These are phyloP conservation scores for Ilyonectria sp. DNA, from an alignment of 2,329 filamentous ascomycete species.

Conservation along the genomic window DNA sequence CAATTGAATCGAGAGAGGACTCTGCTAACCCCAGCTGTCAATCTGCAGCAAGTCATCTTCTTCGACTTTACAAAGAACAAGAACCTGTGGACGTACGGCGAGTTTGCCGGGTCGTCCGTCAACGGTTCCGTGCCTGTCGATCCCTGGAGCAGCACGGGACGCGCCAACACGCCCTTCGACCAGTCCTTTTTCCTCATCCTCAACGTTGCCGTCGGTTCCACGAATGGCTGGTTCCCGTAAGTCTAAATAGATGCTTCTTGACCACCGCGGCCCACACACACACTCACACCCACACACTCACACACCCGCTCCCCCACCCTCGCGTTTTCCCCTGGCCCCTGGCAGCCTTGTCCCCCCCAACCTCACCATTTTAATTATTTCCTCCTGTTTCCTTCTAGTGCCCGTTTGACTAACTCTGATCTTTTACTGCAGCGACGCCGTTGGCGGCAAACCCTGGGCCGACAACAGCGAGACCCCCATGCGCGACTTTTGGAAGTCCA, in stretches of 20 bases:
- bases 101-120: constrained; percentile 56
- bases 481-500: constrained; percentile 58
- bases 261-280: neutral
- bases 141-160: constrained; percentile 59
- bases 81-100: constrained; percentile 52
- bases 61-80: constrained; percentile 54
- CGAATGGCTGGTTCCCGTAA: constrained; percentile 63
- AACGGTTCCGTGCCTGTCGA: constrained; percentile 59
- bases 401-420: constrained; percentile 17
- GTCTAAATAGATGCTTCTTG: constrained; percentile 23
- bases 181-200: constrained; percentile 65
- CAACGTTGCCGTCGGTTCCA: constrained; percentile 65
- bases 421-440: constrained; percentile 49
- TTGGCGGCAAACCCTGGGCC: constrained; percentile 61
- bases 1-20: neutral
- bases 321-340: neutral
- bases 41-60: constrained; percentile 41
- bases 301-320: neutral
- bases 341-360: neutral
- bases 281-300: neutral
- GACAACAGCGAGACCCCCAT: constrained; percentile 56
- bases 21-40: constrained; percentile 7
- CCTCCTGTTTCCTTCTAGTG: neutral
- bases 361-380: neutral
- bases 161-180: constrained; percentile 63